phyloP scores from a whole-genome alignment of 306 rosid genomes.

The Acacia crassicarpa region DNA sequence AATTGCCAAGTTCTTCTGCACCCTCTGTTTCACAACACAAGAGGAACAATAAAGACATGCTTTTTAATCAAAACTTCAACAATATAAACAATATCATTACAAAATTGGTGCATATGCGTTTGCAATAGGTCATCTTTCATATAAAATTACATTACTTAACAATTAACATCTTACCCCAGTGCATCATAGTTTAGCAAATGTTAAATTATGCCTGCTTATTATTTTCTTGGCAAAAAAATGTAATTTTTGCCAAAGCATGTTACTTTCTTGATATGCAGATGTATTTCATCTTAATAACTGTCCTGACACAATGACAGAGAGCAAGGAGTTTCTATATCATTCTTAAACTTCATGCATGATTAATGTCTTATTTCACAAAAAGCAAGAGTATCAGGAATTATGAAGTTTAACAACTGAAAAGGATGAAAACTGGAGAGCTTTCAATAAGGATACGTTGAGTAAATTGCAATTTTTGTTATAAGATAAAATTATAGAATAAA shows the following conservation, averaged over 20 bases:
- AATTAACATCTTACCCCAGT: neutral
- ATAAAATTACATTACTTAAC: neutral
- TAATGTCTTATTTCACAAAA: neutral
- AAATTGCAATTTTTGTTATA: conserved; percentile 1
- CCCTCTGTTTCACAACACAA: conserved; percentile 66
- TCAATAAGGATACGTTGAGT: conserved; percentile 2
- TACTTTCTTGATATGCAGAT: neutral
- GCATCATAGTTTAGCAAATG: neutral
- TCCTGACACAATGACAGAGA: neutral
- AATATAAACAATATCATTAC: conserved; percentile 1
- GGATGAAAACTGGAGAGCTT: neutral
- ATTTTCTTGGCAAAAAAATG: neutral
- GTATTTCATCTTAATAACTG: neutral
- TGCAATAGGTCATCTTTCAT: neutral
- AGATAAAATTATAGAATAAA: conserved; percentile 17
- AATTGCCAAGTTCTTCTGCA: conserved; percentile 87
- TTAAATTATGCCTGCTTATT: neutral
- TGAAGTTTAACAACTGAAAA: neutral
- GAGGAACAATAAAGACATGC: conserved; percentile 24
- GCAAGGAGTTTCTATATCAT: neutral
- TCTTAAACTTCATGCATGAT: neutral
- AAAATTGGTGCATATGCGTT: neutral
- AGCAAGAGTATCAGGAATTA: conserved; percentile 4
- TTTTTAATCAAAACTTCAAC: conserved; percentile 18
- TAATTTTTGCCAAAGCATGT: neutral